Base-by-base conservation (phyloP, 2,329 filamentous ascomycete genomes). In the Xylariaceae sp. region DNA sequence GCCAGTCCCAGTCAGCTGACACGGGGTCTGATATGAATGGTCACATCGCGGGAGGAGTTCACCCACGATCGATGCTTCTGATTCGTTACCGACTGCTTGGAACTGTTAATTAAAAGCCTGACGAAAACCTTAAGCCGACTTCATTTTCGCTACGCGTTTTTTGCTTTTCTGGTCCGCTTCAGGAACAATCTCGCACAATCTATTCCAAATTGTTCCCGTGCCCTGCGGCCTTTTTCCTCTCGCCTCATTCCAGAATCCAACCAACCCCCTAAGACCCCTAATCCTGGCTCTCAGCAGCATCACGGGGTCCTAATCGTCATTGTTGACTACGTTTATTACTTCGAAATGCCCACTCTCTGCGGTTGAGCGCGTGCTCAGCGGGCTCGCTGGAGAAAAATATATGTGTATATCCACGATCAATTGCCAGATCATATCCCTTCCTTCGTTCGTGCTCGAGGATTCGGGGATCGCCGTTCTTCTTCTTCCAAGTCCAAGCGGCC, bases 61-160 rank as follows among this genome's bases (percentile, higher is more conserved):
- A 64, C 53, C 61, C 63, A 58, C 60, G 39, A 63, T 59, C 56
- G 51, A 55, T 63, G 61, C 54, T 65, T 64, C 62, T 70, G 69
- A 71, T 71, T 71, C 69, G 69, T 65, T 71, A 64, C 66, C 67
- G 64, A 60, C 53, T 62, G 60, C 64, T 66, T 64, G 67, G 64
- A 56, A 58, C 55, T 61, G 53, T 53, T 66, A 64, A 64, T 64
- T 60, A 58, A 62, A 61, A 58, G 49, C 48, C 54, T 58, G 53
- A 55, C 59, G 23, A 37, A 68, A 70, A 70, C 69, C 65, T 70
- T 70, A 70, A 70, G 65, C 64, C 64, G 66, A 70, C 69, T 56
- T 68, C 69, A 60, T 57, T 52, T 45, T 66, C 54, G 55, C 11
- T 9, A n/a, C 17, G 9, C 4, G 17, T 30, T 10, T 23, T 49